A percentile compares a stretch with the other conserved stretches of the same genome.
These are phyloP conservation scores for Termitomyces sp. DNA, from an alignment of 768 basidiomycete genomes.

Conservation along the genomic window DNA sequence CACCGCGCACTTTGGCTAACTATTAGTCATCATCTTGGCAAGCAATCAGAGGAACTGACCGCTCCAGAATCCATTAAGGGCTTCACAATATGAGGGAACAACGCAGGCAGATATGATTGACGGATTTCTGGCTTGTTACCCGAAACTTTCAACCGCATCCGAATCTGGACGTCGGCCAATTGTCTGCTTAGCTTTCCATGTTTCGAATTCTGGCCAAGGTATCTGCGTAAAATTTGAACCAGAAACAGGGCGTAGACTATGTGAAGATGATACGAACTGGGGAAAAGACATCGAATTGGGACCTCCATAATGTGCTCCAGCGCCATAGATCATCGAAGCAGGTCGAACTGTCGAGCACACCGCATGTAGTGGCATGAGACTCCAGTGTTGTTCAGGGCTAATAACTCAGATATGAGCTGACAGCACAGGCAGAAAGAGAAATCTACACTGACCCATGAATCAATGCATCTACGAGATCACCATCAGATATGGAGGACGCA, in stretches of 20 bases:
- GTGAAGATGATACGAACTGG: slow-evolving; percentile 45
- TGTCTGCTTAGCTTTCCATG: slow-evolving; percentile 75
- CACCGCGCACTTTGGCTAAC: slow-evolving; percentile 55
- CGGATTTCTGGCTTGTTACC: slow-evolving; percentile 88
- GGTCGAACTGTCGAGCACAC: slow-evolving; percentile 87
- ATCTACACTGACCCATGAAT: slow-evolving; percentile 73
- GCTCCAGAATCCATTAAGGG: slow-evolving; percentile 72
- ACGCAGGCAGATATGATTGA: slow-evolving; percentile 85
- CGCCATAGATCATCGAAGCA: slow-evolving; percentile 77
- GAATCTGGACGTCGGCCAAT: slow-evolving; percentile 86
- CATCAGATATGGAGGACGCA: slow-evolving; percentile 90
- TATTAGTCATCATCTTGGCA: background rate
- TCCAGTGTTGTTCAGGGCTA: slow-evolving; percentile 94
- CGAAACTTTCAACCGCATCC: slow-evolving; percentile 92
- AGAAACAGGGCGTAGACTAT: background rate
- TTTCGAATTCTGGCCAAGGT: slow-evolving; percentile 98
- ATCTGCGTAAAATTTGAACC: slow-evolving; percentile 40
- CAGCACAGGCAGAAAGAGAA: background rate
- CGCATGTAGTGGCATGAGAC: slow-evolving; percentile 90
- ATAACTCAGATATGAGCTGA: background rate
- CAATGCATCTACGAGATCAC: slow-evolving; percentile 86
- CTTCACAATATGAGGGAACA: slow-evolving; percentile 74
- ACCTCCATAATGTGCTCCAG: slow-evolving; percentile 59
- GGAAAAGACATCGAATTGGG: slow-evolving; percentile 74
- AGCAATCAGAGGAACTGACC: slow-evolving; percentile 42